phyloP scores from a whole-genome alignment of 352 stramenopile species.

The Globisporangium mamillatum region DNA sequence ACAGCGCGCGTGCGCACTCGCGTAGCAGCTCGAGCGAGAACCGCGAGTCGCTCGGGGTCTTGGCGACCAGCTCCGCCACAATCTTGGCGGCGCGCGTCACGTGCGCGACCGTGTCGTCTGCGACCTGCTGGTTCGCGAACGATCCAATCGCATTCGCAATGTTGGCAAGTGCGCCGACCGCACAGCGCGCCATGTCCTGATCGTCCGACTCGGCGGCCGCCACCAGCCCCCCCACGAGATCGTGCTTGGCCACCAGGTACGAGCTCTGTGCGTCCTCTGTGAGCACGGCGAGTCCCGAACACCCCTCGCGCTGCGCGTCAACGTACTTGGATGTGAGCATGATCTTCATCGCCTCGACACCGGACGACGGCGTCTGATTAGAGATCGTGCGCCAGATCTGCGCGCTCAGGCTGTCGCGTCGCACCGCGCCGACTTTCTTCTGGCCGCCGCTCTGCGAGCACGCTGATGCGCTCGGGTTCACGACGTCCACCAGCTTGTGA shows the following conservation, averaged over 20 bases:
- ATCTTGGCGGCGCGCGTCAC: slow-evolving; percentile 47
- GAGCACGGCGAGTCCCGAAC: slow-evolving; percentile 62
- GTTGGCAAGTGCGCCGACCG: slow-evolving; percentile 63
- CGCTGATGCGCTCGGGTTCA: slow-evolving; percentile 43
- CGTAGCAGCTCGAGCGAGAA: slow-evolving; percentile 72
- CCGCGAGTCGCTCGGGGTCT: slow-evolving; percentile 37
- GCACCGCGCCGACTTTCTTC: slow-evolving; percentile 44
- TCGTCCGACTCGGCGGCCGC: slow-evolving; percentile 43
- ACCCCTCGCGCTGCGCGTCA: slow-evolving; percentile 75
- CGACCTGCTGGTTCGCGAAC: slow-evolving; percentile 44
- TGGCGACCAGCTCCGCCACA: slow-evolving; percentile 41
- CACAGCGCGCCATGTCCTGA: slow-evolving; percentile 65
- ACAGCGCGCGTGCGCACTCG: slow-evolving; percentile 64
- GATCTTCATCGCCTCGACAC: slow-evolving; percentile 82
- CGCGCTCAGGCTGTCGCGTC: slow-evolving; percentile 47
- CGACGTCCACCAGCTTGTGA: slow-evolving; percentile 42
- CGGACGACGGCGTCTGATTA: slow-evolving; percentile 53
- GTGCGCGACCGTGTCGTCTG: slow-evolving; percentile 32
- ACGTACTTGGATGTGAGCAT: slow-evolving; percentile 76
- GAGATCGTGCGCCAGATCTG: slow-evolving; percentile 63
- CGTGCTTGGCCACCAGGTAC: slow-evolving; percentile 49
- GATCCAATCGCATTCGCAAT: slow-evolving; percentile 52
- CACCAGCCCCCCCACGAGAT: slow-evolving; percentile 56
- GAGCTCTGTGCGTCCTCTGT: slow-evolving; percentile 64
- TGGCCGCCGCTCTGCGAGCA: slow-evolving; percentile 72